Evolutionary conservation across 352 stramenopile species (phyloP), one percentile per base, ranked within the genome.

Genomic region (Aphanomyces astaci): DNA sequence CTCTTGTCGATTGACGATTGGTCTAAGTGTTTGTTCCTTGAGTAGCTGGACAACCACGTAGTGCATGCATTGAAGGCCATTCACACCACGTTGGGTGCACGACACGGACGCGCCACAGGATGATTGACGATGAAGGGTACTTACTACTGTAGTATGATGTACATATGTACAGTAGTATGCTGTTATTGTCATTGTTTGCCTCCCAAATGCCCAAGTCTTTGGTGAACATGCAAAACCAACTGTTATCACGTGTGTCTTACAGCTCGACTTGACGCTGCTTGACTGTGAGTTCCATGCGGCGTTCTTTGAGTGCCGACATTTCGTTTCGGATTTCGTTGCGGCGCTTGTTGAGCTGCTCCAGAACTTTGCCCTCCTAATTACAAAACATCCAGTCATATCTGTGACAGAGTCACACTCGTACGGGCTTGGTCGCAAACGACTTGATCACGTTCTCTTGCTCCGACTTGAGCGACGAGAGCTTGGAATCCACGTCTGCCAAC

Each of bases 281-380:
- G 7, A 33, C 40, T 10, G 27, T 51, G 48, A 68, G 62, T 36
- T 68, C 62, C 19, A 52, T 52, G 27, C 84, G 86, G 40, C 86
- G 85, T 63, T 91, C 84, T 60, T 91, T 91, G 65, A 94, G 75
- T 64, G 82, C 83, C 31, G 84, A 86, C 64, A 92, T 74, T 70
- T 94, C 86, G 71, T 80, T 91, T 76, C 84, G 79, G 55, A 94
- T 94, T 66, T 89, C 84, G 72, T 91, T 94, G 74, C 84, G 74
- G 73, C 84, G 72, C 25, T 81, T 77, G 75, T 90, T 94, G 57
- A 94, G 82, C 65, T 90, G 88, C 64, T 86, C 83, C 25, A 94
- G 76, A 70, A 82, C 81, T 32, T 94, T 82, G 48, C 80, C 82
- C 57, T 92, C 82, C 62, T 68, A 46, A n/a, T n/a, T n/a, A n/a